Evolutionary conservation across 768 basidiomycete species (phyloP).

Genomic region (Phylloporus scabripes): DNA sequence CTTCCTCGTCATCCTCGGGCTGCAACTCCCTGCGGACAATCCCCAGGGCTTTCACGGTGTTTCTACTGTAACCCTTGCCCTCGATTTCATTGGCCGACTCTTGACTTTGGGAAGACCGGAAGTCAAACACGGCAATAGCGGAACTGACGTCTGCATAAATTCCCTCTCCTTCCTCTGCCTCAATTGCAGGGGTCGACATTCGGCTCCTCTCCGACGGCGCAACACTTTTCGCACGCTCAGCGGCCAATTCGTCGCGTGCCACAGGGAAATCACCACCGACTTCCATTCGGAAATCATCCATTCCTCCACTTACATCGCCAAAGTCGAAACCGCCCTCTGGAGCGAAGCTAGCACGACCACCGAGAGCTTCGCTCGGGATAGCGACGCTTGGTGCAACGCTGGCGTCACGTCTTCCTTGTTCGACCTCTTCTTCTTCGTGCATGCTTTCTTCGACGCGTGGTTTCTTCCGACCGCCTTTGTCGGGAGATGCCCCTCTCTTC

Average conservation of each 20-base stretch:
- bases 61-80: slow-evolving; percentile 78
- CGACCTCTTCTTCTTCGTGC: slow-evolving; percentile 55
- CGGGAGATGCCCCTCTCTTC: slow-evolving; percentile 56
- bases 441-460: slow-evolving; percentile 49
- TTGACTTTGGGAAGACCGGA: slow-evolving; percentile 48
- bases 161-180: slow-evolving; percentile 59
- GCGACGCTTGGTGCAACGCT: slow-evolving; percentile 59
- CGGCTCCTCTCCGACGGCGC: slow-evolving; percentile 55
- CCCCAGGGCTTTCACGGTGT: slow-evolving; percentile 78
- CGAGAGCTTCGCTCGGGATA: slow-evolving; percentile 52
- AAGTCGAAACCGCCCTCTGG: slow-evolving; percentile 59
- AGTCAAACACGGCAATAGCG: slow-evolving; percentile 79
- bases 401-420: slow-evolving; percentile 62
- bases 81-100: slow-evolving; percentile 45
- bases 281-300: slow-evolving; percentile 74
- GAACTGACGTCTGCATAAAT: slow-evolving; percentile 66
- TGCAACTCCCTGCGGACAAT: slow-evolving; percentile 71
- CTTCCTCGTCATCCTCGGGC: slow-evolving; percentile 44
- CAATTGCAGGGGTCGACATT: slow-evolving; percentile 61
- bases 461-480: slow-evolving; percentile 52
- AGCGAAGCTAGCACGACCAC: slow-evolving; percentile 47
- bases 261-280: slow-evolving; percentile 43
- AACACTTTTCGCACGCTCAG: slow-evolving; percentile 42
- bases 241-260: slow-evolving; percentile 28
- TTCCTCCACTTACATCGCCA: slow-evolving; percentile 45